phyloP scores from a whole-genome alignment of 805 yeast genomes.

The Monosporozyma aerobia region DNA sequence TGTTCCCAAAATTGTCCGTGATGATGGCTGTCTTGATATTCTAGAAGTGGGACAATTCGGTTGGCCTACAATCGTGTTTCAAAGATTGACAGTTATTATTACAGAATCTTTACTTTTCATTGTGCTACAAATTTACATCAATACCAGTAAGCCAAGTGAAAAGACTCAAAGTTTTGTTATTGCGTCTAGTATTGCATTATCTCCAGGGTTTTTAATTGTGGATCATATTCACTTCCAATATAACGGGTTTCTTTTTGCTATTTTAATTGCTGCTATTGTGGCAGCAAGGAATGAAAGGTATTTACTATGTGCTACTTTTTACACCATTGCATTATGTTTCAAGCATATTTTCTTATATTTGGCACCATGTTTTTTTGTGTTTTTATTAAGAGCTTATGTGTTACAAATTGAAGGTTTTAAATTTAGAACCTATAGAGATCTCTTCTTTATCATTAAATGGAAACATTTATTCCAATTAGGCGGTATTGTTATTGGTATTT shows the following conservation, averaged over 20 bases:
- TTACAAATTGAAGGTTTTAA: constrained; percentile 35
- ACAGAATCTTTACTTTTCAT: constrained; percentile 65
- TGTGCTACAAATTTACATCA: constrained; percentile 63
- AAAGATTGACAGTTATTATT: constrained; percentile 67
- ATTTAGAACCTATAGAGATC: constrained; percentile 27
- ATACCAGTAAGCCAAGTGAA: constrained; percentile 35
- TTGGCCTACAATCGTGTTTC: constrained; percentile 72
- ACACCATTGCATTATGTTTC: constrained; percentile 75
- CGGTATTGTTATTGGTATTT: constrained; percentile 49
- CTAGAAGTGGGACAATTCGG: constrained; percentile 60
- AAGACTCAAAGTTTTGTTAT: constrained; percentile 51
- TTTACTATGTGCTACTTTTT: constrained; percentile 56
- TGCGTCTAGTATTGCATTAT: constrained; percentile 71
- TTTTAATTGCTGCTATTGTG: constrained; percentile 63
- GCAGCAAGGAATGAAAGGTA: constrained; percentile 53
- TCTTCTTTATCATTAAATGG: constrained; percentile 41
- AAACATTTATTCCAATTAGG: constrained; percentile 53
- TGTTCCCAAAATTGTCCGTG: constrained; percentile 51
- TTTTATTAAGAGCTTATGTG: constrained; percentile 62
- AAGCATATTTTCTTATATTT: constrained; percentile 88
- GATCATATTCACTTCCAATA: constrained; percentile 98
- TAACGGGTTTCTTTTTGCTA: constrained; percentile 87
- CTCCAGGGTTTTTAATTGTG: constrained; percentile 83
- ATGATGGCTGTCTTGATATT: constrained; percentile 73
- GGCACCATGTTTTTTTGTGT: constrained; percentile 89